A percentile compares a stretch with the other conserved stretches of the same genome.
phyloP scores from a whole-genome alignment of 257 asterid species.

The Scutellaria baicalensis region DNA sequence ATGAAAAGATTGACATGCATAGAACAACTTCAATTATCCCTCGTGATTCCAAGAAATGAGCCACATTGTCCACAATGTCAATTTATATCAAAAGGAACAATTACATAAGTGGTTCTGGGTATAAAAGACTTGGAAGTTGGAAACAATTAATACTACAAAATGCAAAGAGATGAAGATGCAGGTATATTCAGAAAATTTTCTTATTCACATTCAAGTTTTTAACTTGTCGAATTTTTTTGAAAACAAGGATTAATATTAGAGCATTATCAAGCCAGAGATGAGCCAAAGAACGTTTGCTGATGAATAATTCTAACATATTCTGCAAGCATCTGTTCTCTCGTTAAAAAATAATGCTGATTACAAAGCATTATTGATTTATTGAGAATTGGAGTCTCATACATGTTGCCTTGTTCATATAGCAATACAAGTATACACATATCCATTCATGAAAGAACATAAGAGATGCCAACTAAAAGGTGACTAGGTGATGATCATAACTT shows the following conservation, averaged over 20 bases:
- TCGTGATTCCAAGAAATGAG: conserved; percentile 95
- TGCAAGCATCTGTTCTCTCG: background rate
- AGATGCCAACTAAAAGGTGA: no score
- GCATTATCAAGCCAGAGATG: background rate
- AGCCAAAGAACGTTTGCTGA: background rate
- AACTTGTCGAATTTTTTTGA: background rate
- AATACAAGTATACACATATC: no score
- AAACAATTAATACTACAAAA: conserved; percentile 2
- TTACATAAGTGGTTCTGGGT: background rate
- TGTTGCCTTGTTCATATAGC: no score
- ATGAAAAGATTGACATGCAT: no score
- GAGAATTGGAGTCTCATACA: no score
- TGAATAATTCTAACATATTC: background rate
- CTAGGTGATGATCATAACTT: no score
- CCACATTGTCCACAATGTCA: conserved; percentile 51
- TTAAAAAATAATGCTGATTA: background rate
- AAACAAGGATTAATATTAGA: background rate
- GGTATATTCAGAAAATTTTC: background rate
- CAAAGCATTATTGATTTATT: no score
- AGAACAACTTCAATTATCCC: no score
- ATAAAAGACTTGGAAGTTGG: background rate
- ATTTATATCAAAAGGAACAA: conserved; percentile 12
- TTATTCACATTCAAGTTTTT: background rate
- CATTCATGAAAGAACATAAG: no score
- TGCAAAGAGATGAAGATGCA: background rate